Base-by-base conservation (phyloP, 1,284 basidiomycete genomes). In the Athelia psychrophila region DNA sequence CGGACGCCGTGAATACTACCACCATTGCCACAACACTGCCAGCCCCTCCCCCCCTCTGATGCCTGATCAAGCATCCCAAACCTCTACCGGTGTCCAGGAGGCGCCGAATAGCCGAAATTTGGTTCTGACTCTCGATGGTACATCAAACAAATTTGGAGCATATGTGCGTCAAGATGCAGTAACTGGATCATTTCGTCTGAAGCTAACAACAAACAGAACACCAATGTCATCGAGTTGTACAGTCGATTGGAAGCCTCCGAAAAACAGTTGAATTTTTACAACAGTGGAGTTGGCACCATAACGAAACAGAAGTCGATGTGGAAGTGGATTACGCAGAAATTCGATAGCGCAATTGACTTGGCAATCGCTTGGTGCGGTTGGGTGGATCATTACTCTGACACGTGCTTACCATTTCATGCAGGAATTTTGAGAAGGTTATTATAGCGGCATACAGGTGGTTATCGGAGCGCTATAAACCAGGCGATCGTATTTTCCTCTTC, bases 221-320 rank as follows among this genome's bases (percentile, higher is more conserved):
- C 62, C 10, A 63, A 64, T 47, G 60, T 64, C 20, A 47, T 64
- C 49, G 61, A 60, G 48, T 51, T 64, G 2, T 62, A 61, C 50
- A 54, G 55, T 40, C 52, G 24, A 16, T n/a, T 65, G 6, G 27
- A 54, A 13, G 59, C 61, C 49, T 42, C 51, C 32, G 50, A 56
- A 6, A 42, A 46, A 0, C 70, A 72, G 49, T 57, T 64, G 33
- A 65, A 62, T 5, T 73, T 67, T 54, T 77, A 77, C 48, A 73
- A 69, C 48, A 75, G 73, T 46, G 75, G 72, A 1, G 67, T 73
- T 22, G 71, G 74, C 4, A 74, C 71, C 4, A 68, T 67, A 16
- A 68, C 66, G 0, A 64, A 59, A 38, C 61, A 66, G 2, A 62
- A 67, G 46, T 56, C 36, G 16, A 59, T 57, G 20, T 33, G 55